phyloP scores from a whole-genome alignment of 768 basidiomycete genomes.

The Cubamyces sp. region DNA sequence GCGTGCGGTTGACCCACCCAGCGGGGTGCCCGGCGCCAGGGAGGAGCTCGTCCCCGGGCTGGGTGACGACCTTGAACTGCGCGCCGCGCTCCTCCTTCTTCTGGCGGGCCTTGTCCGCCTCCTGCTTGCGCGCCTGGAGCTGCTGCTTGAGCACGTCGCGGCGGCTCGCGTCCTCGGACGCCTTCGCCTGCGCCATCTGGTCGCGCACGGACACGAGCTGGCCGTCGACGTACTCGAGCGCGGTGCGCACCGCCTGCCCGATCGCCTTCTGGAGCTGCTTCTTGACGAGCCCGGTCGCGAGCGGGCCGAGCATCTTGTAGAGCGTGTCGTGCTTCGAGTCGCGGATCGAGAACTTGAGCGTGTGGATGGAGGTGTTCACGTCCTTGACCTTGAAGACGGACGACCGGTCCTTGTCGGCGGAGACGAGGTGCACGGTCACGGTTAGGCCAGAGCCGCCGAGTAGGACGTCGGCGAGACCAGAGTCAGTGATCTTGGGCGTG shows the following conservation, averaged over 20 bases:
- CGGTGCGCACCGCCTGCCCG: conserved; percentile 71
- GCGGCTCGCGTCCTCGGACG: conserved; percentile 43
- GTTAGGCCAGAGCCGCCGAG: conserved; percentile 83
- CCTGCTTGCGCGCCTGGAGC: conserved; percentile 61
- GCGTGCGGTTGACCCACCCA: conserved; percentile 72
- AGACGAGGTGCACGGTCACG: conserved; percentile 63
- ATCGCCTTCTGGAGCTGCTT: conserved; percentile 66
- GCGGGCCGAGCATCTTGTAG: conserved; percentile 81
- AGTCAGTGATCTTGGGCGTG: conserved; percentile 77
- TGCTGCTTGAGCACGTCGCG: conserved; percentile 33
- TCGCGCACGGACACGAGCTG: conserved; percentile 85
- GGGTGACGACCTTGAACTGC: conserved; percentile 83
- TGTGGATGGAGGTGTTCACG: conserved; percentile 80
- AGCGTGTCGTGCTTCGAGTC: conserved; percentile 90
- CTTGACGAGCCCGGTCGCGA: conserved; percentile 84
- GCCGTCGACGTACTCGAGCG: conserved; percentile 87
- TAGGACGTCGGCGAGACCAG: conserved; percentile 83
- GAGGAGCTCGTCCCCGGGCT: conserved; percentile 66
- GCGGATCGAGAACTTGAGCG: conserved; percentile 87
- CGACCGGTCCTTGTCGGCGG: conserved; percentile 59
- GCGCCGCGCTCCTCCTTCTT: conserved; percentile 48
- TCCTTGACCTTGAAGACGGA: conserved; percentile 76
- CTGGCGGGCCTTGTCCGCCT: conserved; percentile 45
- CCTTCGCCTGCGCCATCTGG: conserved; percentile 66
- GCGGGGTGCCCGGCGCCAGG: conserved; percentile 63